Percentiles rank a stretch among this genome's conserved stretches.
Conservation (phyloP, 192 early-diverging fungal genomes). For the Podila epigama region DNA sequence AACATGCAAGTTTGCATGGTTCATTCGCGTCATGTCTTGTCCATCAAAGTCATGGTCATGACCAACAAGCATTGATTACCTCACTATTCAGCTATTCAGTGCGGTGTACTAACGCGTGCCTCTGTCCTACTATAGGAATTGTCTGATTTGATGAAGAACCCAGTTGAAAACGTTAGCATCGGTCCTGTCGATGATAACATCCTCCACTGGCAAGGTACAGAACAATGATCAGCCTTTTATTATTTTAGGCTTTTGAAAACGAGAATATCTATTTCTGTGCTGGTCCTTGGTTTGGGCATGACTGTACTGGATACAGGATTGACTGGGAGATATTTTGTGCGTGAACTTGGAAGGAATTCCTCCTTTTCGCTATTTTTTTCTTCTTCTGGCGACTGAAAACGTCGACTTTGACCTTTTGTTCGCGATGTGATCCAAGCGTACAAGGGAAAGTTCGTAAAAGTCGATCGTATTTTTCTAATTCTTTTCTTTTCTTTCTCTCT, state of each 20-base stretch:
- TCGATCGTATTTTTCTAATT: neutral
- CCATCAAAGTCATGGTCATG: no score
- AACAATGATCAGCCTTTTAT: neutral
- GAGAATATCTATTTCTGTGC: no score
- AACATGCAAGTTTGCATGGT: neutral
- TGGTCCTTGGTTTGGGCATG: no score
- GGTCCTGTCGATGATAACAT: slow-evolving; percentile 66
- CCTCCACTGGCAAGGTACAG: slow-evolving; percentile 71
- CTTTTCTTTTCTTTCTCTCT: neutral
- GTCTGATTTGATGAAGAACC: slow-evolving; percentile 68
- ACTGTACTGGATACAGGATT: no score
- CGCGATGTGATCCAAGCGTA: no score
- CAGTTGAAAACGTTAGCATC: slow-evolving; percentile 61
- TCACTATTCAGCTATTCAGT: neutral
- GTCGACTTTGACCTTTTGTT: no score
- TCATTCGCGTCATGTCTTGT: neutral
- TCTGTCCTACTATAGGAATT: slow-evolving; percentile 59
- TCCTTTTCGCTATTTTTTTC: neutral
- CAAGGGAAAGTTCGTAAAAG: no score
- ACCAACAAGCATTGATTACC: no score
- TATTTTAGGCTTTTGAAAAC: neutral
- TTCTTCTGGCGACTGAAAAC: neutral
- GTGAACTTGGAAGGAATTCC: no score
- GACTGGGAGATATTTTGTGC: no score
- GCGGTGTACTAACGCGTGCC: no score